These are phyloP conservation scores for Eleusine coracana DNA, from an alignment of 176 grass and related monocot genomes.

Conservation along the genomic window DNA sequence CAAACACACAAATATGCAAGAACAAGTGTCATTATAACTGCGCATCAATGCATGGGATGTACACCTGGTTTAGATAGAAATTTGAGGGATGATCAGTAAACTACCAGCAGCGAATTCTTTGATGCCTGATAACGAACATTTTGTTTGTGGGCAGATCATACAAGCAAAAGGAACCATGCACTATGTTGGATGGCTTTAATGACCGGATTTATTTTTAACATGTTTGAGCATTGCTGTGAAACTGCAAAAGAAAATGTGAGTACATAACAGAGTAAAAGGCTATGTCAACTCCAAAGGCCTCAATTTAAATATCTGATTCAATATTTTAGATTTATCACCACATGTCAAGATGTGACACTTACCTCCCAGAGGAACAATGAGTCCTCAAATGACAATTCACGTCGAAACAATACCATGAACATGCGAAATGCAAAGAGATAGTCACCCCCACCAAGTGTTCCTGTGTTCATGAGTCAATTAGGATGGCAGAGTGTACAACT, in stretches of 20 bases:
- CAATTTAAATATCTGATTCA: constrained; percentile 2
- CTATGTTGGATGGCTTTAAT: neutral
- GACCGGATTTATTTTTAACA: constrained; percentile 8
- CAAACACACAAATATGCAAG: neutral
- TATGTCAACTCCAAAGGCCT: neutral
- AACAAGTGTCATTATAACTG: neutral
- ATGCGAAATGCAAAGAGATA: constrained; percentile 99
- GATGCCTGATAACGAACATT: constrained; percentile 18
- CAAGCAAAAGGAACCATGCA: constrained; percentile 23
- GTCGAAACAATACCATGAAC: constrained; percentile 99
- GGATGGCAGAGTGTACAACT: constrained; percentile 30
- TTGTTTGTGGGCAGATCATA: constrained; percentile 11
- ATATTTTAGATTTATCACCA: neutral
- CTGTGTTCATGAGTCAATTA: constrained; percentile 47
- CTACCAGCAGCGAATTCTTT: neutral
- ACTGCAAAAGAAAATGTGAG: constrained; percentile 1
- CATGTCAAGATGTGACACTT: constrained; percentile 22
- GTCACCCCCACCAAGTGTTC: constrained; percentile 90
- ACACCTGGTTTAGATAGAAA: neutral
- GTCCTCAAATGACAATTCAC: constrained; percentile 95
- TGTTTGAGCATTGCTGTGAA: constrained; percentile 14
- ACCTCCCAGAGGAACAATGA: constrained; percentile 99
- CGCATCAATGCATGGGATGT: neutral
- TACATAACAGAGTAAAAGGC: constrained; percentile 28
- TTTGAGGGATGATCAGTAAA: neutral